A percentile compares a stretch with the other conserved stretches of the same genome.
Conservation (phyloP, 1,284 basidiomycete genomes). For the Malassezia sympodialis region DNA sequence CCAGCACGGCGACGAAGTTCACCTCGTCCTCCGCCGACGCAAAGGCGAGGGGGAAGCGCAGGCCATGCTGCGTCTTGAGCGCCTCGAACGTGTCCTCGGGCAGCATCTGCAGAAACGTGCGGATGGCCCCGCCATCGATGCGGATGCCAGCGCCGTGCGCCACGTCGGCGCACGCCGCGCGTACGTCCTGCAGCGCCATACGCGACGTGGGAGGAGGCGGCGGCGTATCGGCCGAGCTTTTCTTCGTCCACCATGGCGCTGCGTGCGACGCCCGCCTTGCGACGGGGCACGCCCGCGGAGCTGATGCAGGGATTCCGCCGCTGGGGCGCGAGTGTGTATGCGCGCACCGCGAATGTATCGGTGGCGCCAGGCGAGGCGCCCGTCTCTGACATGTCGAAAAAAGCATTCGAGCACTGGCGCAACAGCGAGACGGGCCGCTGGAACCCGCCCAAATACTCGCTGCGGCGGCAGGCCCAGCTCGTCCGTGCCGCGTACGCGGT, state of each 20-base stretch:
- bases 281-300: conserved; percentile 9
- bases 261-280: conserved; percentile 1
- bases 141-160: background rate
- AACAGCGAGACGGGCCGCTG: conserved; percentile 21
- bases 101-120: conserved; percentile 23
- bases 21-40: conserved; percentile 23
- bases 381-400: conserved; percentile 1
- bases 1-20: conserved; percentile 36
- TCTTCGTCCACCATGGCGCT: conserved; percentile 15
- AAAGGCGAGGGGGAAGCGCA: conserved; percentile 35
- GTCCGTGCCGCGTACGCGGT: conserved; percentile 19
- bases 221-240: background rate
- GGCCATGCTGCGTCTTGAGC: conserved; percentile 27
- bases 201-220: background rate
- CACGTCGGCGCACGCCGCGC: conserved; percentile 13
- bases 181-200: conserved; percentile 13
- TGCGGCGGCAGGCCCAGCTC: conserved; percentile 28
- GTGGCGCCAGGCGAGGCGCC: background rate
- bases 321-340: conserved; percentile 4
- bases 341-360: conserved; percentile 2
- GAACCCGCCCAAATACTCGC: conserved; percentile 25
- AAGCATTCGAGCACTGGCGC: conserved; percentile 16
- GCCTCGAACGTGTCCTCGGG: conserved; percentile 10
- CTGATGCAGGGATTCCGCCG: conserved; percentile 2
- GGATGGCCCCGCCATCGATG: conserved; percentile 19